Evolutionary conservation across 305 asterid species (phyloP), one percentile per base, ranked within the genome.

Genomic region (Solanum hybrid): DNA sequence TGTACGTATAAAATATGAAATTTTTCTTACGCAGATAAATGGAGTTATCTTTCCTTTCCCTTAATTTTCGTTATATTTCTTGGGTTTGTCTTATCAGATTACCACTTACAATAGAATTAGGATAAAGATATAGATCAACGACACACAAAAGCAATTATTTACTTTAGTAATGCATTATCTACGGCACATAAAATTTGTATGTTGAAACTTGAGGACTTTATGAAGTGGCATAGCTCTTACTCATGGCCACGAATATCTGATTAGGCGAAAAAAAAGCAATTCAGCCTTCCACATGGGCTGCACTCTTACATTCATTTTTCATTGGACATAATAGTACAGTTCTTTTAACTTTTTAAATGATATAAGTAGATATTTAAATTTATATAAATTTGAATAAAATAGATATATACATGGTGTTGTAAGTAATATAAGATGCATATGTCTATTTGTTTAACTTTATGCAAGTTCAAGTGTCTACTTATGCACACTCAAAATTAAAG

Each of bases 201-300:
- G 85, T 79, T 10, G 61, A 45, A 79, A 79, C 22, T 79, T 10
- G 32, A 37, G 22, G 34, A 27, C 86, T 79, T 36, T n/a, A 36
- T 79, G 27, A 79, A n/a, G 22, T 79, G 86, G 61, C n/a, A 37
- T n/a, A 79, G 6, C 22, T 17, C 70, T 79, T 20, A 36, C 84
- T 79, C 29, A 10, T 24, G 26, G 29, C 87, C 92, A 86, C 57
- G 41, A 87, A 72, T 90, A n/a, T 26, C 89, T 89, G 90, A 86
- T 24, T 88, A 85, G 89, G 84, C 84, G 4, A 5, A 79, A 79
- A 79, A 79, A 57, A 57, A 17, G 31, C 29, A 78, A 31, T 33
- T 33, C 9, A 4, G 9, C 45, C 24, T 68, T 33, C 83, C 45
- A 33, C 83, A 78, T 78, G 83, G 45, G 83, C 1, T 78, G 41